Base-by-base conservation (phyloP, 225 moss, liverwort and hornwort species). In the Bryum argenteum region DNA sequence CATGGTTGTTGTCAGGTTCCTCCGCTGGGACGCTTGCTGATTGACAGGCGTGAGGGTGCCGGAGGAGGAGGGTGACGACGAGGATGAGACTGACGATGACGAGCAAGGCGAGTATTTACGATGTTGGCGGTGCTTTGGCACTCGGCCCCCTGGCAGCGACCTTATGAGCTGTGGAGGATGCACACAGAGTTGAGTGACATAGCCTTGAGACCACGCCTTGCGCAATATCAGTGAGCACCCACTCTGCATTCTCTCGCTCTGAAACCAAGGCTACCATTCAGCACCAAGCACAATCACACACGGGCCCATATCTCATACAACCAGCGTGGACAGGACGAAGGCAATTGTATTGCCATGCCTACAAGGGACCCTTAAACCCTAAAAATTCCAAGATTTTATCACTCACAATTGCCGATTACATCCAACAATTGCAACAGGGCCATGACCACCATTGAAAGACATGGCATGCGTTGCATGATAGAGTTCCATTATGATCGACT, bases 201-300 rank as follows among this genome's bases (percentile, higher is more conserved):
- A 79, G 60, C 63, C 66, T 75, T 68, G 81, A 51, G 73, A 81
- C 43, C 75, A 71, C 66, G 66, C 33, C 63, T 71, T 72, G 75
- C 84, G 82, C 71, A 85, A 67, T 48, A 75, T 77, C 78, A 80
- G 54, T 51, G 54, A 71, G 70, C 79, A 77, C 66, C 81, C 83
- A 77, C 58, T 88, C 78, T 78, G 88, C 88, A 88, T 88, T 71
- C 78, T 48, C 86, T 80, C 69, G 57, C 82, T 83, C 77, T 72
- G 33, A 57, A 48, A 42, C 11, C 65, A 72, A 72, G 47, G 70
- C 76, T 57, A 56, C 69, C 61, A 17, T 63, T 81, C 67, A 82
- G 64, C 40, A 74, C 54, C 54, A 43, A 7, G 33, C 33, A 33
- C 33, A 33, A 33, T n/a, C 33, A 5, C 33, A 33, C 33, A 33